Evolutionary conservation across 352 stramenopile species (phyloP), one percentile per base, ranked within the genome.

Genomic region (Pythium chondricola): DNA sequence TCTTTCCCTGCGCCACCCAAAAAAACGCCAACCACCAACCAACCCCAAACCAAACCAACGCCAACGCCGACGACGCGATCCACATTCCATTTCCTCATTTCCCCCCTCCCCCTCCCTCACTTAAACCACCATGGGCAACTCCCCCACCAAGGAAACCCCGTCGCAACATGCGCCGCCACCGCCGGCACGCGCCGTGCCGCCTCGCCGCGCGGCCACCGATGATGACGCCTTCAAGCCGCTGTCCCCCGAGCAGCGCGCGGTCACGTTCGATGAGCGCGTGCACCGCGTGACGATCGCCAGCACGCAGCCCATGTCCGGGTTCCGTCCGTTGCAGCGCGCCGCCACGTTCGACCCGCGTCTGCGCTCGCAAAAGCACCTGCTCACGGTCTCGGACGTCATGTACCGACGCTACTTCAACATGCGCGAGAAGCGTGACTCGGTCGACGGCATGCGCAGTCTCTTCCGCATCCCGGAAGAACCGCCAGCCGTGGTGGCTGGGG

Each of bases 321-420:
- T 91, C 61, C 75, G 74, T 1, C 74, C 74, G 46, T 66, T 90
- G 35, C 73, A 88, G 38, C 81, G 81, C 52, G 81, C 81, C 11
- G 77, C 81, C 30, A 93, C 81, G 16, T 93, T 71, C 53, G 81
- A 93, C 54, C 74, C 78, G 43, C 81, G 78, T 0, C 62, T 93
- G 58, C 75, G 74, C 32, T 40, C 67, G 24, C 70, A 76, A 39
- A 74, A 71, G 52, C 61, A 74, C 25, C 52, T 83, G 26, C 66
- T 88, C 32, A 85, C 76, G 56, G 77, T 69, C 33, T 75, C 72
- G n/a, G 82, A 93, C 55, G 79, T 93, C 37, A 59, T 91, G 61
- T 72, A 88, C 50, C 71, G 73, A 0, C 79, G 82, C 49, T 93
- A 74, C 61, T 93, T 93, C 56, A 93, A 93, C 58, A 79, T 70